Evolutionary conservation across 805 yeast genomes (phyloP), one percentile per base, ranked within the genome.

Genomic region (Teunomyces kruisii): DNA sequence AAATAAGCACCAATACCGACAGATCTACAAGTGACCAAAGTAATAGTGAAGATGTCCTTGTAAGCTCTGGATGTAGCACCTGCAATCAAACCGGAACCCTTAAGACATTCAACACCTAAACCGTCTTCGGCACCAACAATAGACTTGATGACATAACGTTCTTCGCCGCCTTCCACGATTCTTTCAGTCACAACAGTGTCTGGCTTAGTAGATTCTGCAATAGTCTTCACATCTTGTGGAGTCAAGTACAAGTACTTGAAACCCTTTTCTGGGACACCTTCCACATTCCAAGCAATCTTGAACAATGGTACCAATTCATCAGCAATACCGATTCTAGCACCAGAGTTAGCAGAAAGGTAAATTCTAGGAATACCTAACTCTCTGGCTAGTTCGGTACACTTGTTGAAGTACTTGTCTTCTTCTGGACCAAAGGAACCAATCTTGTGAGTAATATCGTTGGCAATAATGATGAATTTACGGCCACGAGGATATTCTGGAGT

Each of bases 1-100:
- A 94, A 78, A 65, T 94, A 94, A 38, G 99, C 99, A 76, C 99
- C 99, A 67, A 94, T 94, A 84, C 99, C 99, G 60, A 94, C 99
- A 42, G 98, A 91, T 79, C 99, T 85, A 75, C 98, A 91, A n/a
- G 99, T 94, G 45, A 94, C 99, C 67, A 94, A 78, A n/a, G 99
- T 92, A 48, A 91, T 82, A 15, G 99, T 94, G 76, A 94, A 94
- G 51, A 94, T 94, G 64, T 94, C 99, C 67, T 88, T 87, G 81
- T 94, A 94, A 15, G 99, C 99, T 66, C 89, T 84, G 9, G 97
- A 88, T 39, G 99, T 94, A 24, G 96, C 96, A 70, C 99, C 99
- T 16, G 99, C 99, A 72, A 94, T 94, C 62, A 94, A 78, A 74
- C 98, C 99, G 44, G 98, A 92, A 32, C 99, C 99, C 72, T 84